These are phyloP conservation scores for Persicaria maculosa DNA, from an alignment of 148 eudicot genomes.

Conservation along the genomic window DNA sequence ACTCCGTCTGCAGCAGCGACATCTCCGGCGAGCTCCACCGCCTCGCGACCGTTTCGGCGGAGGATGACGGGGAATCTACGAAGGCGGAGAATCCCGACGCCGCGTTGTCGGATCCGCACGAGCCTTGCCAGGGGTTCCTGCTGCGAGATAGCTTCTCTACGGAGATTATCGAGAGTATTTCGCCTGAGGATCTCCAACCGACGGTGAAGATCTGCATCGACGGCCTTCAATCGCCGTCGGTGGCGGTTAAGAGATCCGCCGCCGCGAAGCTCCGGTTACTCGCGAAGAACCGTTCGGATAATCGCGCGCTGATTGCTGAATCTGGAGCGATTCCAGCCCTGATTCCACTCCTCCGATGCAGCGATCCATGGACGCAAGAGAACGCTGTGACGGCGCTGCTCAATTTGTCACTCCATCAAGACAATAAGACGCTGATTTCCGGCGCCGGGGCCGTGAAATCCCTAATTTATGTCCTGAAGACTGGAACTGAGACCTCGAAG, in stretches of 20 bases:
- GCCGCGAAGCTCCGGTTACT: constrained; percentile 68
- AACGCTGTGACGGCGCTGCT: constrained; percentile 79
- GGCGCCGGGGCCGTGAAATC: constrained; percentile 57
- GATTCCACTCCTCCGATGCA: constrained; percentile 44
- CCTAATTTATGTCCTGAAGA: constrained; percentile 61
- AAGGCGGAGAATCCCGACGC: constrained; percentile 9
- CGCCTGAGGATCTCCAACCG: constrained; percentile 82
- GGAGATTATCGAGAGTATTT: constrained; percentile 77
- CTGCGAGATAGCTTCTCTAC: constrained; percentile 66
- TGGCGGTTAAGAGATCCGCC: constrained; percentile 56
- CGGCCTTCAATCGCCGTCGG: constrained; percentile 46
- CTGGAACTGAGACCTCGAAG: constrained; percentile 73
- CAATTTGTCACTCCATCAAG: constrained; percentile 53
- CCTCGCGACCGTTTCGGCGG: constrained; percentile 27
- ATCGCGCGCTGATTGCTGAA: constrained; percentile 69
- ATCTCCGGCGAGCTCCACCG: constrained; percentile 86
- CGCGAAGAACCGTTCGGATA: constrained; percentile 80
- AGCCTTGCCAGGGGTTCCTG: constrained; percentile 57
- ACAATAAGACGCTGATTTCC: constrained; percentile 40
- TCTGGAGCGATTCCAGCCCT: constrained; percentile 73
- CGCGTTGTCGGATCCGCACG: constrained; percentile 8
- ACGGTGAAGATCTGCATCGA: constrained; percentile 75
- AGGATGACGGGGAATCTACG: constrained; percentile 7
- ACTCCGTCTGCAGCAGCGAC: constrained; percentile 65
- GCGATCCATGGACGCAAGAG: constrained; percentile 78